These are phyloP conservation scores for Trichoderma semiorbis DNA, from an alignment of 2,329 filamentous ascomycete genomes.

Conservation along the genomic window DNA sequence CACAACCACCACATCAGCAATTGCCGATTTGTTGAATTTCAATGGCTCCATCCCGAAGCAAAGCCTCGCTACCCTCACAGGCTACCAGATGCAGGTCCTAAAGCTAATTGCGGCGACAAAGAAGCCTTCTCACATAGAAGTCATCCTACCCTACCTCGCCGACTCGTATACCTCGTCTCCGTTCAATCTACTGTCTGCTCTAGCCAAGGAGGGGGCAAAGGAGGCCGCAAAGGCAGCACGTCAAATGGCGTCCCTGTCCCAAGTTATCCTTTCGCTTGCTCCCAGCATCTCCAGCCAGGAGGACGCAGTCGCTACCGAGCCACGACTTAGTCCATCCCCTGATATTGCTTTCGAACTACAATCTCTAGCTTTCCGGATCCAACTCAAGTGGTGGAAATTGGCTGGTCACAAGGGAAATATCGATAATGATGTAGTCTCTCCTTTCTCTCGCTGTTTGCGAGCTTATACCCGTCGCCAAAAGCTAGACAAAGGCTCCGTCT, in stretches of 20 bases:
- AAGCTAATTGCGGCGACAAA: slow-evolving; percentile 59
- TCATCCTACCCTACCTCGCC: slow-evolving; percentile 53
- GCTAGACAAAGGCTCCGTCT: slow-evolving; percentile 36
- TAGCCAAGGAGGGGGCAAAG: slow-evolving; percentile 41
- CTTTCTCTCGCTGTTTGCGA: slow-evolving; percentile 59
- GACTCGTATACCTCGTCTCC: slow-evolving; percentile 54
- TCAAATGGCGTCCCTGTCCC: slow-evolving; percentile 64
- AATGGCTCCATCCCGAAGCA: slow-evolving; percentile 41
- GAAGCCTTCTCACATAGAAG: slow-evolving; percentile 58
- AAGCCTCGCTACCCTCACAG: slow-evolving; percentile 55
- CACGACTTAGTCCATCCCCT: slow-evolving; percentile 54
- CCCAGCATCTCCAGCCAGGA: slow-evolving; percentile 64
- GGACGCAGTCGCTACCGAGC: slow-evolving; percentile 54
- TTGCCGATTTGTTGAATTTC: slow-evolving; percentile 63
- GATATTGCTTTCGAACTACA: slow-evolving; percentile 60
- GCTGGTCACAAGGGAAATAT: slow-evolving; percentile 56
- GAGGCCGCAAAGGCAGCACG: slow-evolving; percentile 57
- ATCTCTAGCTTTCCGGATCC: slow-evolving; percentile 56
- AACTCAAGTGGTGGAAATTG: slow-evolving; percentile 64
- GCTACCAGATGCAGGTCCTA: slow-evolving; percentile 62
- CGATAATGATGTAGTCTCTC: slow-evolving; percentile 63
- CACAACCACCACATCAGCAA: slow-evolving; percentile 27
- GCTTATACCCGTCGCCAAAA: slow-evolving; percentile 56
- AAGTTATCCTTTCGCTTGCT: slow-evolving; percentile 61
- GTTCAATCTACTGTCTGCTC: slow-evolving; percentile 50